Base-by-base conservation (phyloP, 2,329 filamentous ascomycete genomes). In the Aspergillus pseudonomiae region DNA sequence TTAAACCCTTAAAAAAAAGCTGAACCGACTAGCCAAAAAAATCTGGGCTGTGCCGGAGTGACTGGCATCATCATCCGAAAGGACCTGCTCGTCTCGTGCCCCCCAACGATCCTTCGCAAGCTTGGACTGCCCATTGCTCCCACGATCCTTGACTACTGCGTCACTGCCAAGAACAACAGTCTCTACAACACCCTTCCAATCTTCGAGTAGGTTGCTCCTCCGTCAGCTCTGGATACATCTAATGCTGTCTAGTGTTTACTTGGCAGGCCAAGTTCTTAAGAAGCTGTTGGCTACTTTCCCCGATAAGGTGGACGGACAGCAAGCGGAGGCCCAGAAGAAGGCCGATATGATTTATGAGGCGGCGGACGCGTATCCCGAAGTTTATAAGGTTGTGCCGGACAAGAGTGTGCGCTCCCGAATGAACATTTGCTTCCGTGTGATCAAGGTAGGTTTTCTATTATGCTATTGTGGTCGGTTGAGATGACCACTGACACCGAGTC, bases 161-260 rank as follows among this genome's bases (percentile, higher is more conserved):
- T 87, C 0, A 90, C 95, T 68, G 90, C 91, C 46, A 96, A 96
- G 84, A 96, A 96, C 81, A 95, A 96, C 82, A 95, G 91, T 70
- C 85, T 98, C 32, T 98, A 98, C 83, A 98, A 98, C 80, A 98
- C 94, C 0, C 82, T 98, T 12, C 94, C 92, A 73, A 96, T 98
- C 73, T 97, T 98, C 67, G 68, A 71, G 68, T 71, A 57, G 41
- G 68, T 60, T 14, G 24, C 1, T 6, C 4, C 19, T 46, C n/a
- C 21, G 1, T 32, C n/a, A 39, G 16, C 32, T 21, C 19, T 73
- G 11, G 28, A 26, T 46, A 52, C 21, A 14, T 26, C 60, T 60
- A 64, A 59, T n/a, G 6, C 19, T 53, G 12, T 30, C 1, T 28
- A 94, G 94, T 76, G 91, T 97, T 43, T 98, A 90, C 72, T 87